Evolutionary conservation across 2,329 filamentous ascomycete genomes (phyloP).

Genomic region (Aspergillus spinulosporus): DNA sequence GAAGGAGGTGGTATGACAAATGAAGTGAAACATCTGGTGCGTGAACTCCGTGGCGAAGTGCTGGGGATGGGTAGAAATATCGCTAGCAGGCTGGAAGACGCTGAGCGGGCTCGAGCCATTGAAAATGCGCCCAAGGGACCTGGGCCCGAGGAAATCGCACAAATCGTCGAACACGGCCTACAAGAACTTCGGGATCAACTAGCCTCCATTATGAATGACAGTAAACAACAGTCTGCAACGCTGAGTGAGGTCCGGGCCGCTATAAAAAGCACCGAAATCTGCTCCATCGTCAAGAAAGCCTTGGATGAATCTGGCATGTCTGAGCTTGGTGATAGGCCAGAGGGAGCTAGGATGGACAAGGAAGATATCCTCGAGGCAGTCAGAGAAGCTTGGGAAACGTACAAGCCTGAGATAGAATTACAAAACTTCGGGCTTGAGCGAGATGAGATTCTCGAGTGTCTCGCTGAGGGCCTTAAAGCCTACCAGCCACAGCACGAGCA

Average conservation of each 20-base stretch:
- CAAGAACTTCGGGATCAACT: conserved; percentile 82
- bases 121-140: conserved; percentile 49
- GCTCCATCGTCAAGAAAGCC: conserved; percentile 78
- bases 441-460: conserved; percentile 82
- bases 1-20: conserved; percentile 87
- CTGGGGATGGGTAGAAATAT: conserved; percentile 92
- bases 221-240: conserved; percentile 66
- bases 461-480: conserved; percentile 80
- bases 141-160: conserved; percentile 69
- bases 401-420: conserved; percentile 89
- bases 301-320: conserved; percentile 58
- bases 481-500: conserved; percentile 58
- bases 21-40: conserved; percentile 86
- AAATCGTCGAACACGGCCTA: conserved; percentile 77
- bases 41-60: conserved; percentile 87
- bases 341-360: conserved; percentile 60
- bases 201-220: conserved; percentile 74
- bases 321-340: conserved; percentile 58
- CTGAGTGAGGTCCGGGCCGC: conserved; percentile 63
- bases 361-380: conserved; percentile 87
- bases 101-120: conserved; percentile 51
- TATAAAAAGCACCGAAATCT: conserved; percentile 80
- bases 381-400: conserved; percentile 87
- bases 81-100: conserved; percentile 71
- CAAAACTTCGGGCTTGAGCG: conserved; percentile 87